Percentiles rank a stretch among this genome's conserved stretches.
Evolutionary conservation across 306 rosid species (phyloP).

Genomic region (Acmispon strigosus): DNA sequence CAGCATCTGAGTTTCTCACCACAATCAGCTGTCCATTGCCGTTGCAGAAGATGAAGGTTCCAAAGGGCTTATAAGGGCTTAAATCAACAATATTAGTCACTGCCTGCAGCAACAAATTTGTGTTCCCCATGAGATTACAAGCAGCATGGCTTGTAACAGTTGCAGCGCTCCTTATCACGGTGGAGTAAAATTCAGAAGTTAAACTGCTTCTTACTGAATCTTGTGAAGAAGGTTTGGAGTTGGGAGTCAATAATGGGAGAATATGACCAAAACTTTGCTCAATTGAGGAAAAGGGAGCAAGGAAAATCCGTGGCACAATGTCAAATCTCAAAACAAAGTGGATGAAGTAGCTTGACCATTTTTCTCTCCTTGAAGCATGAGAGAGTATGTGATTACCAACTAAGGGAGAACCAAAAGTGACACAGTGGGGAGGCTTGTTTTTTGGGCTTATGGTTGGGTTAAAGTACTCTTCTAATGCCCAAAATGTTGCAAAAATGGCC

Average conservation of each 20-base stretch:
- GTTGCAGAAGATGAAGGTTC: constrained; percentile 53
- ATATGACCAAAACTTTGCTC: not conserved
- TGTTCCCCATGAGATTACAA: constrained; percentile 62
- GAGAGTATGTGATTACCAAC: constrained; percentile 59
- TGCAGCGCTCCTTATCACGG: constrained; percentile 52
- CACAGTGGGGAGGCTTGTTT: constrained; percentile 24
- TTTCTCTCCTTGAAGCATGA: constrained; percentile 75
- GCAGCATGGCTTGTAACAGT: constrained; percentile 53
- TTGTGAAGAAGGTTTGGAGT: not conserved
- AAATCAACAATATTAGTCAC: constrained; percentile 36
- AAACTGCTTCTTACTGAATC: not conserved
- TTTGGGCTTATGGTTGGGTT: not conserved
- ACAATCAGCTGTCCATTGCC: constrained; percentile 39
- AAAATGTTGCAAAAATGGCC: constrained; percentile 57
- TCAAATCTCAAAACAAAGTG: constrained; percentile 61
- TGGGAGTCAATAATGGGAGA: constrained; percentile 28
- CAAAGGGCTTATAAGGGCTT: constrained; percentile 84
- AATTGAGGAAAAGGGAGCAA: constrained; percentile 53
- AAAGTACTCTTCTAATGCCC: constrained; percentile 41
- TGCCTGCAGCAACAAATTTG: constrained; percentile 50
- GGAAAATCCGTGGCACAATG: constrained; percentile 57
- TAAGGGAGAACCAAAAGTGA: constrained; percentile 81
- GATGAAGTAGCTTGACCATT: constrained; percentile 53
- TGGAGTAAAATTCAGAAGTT: constrained; percentile 21
- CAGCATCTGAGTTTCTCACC: constrained; percentile 56